A percentile compares a stretch with the other conserved stretches of the same genome.
These are phyloP conservation scores for Acacia melanoxylon DNA, from an alignment of 306 rosid species.

Conservation along the genomic window DNA sequence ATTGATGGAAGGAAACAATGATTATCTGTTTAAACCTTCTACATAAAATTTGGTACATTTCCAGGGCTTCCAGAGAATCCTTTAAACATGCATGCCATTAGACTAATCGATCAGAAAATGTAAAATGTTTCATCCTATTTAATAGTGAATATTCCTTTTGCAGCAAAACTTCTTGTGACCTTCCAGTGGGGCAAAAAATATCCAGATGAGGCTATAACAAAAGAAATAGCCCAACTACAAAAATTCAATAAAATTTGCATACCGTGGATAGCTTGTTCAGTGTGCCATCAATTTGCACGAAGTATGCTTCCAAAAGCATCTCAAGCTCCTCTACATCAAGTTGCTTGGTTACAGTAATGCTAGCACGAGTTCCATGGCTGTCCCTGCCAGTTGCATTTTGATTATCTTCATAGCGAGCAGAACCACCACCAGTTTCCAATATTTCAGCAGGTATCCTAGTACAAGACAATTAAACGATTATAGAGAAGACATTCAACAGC, in stretches of 20 bases:
- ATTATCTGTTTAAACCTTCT: background rate
- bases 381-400: constrained; percentile 50
- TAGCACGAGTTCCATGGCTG: constrained; percentile 69
- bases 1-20: background rate
- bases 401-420: constrained; percentile 40
- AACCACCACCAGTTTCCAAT: constrained; percentile 44
- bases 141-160: background rate
- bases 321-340: constrained; percentile 98
- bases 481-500: background rate
- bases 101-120: background rate
- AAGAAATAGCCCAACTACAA: background rate
- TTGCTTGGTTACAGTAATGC: constrained; percentile 59
- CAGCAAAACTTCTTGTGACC: background rate
- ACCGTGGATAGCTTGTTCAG: constrained; percentile 66
- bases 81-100: background rate
- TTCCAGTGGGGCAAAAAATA: background rate
- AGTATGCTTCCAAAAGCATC: constrained; percentile 98
- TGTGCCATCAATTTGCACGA: constrained; percentile 97
- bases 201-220: background rate
- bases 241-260: background rate
- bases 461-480: constrained; percentile 19
- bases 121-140: background rate
- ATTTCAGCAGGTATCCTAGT: constrained; percentile 58
- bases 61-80: background rate
- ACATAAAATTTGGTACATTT: background rate